Evolutionary conservation across 805 yeast species (phyloP).

Genomic region (Pichia gijzeniarum): DNA sequence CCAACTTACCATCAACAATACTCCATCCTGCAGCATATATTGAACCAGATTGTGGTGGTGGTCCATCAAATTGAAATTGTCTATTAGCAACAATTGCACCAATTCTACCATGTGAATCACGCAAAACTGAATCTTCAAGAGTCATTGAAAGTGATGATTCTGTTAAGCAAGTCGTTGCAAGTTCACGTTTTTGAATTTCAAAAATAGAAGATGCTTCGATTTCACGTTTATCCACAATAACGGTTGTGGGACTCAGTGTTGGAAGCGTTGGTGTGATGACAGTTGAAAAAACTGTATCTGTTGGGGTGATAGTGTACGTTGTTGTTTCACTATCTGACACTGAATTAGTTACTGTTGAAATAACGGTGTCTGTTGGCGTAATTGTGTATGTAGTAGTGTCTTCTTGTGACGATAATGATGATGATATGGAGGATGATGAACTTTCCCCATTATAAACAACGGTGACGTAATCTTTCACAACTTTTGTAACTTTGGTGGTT

Average conservation of each 20-base stretch:
- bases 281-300: conserved; percentile 27
- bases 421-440: conserved; percentile 10
- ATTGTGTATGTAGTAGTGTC: no score
- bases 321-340: conserved; percentile 22
- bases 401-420: conserved; percentile 19
- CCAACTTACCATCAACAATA: conserved; percentile 53
- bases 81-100: conserved; percentile 78
- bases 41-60: conserved; percentile 77
- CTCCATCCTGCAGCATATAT: conserved; percentile 62
- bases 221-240: conserved; percentile 24
- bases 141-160: conserved; percentile 49
- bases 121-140: conserved; percentile 44
- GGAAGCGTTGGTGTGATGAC: conserved; percentile 20
- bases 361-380: no score
- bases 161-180: conserved; percentile 38
- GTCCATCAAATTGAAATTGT: conserved; percentile 77
- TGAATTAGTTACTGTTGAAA: not conserved
- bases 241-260: conserved; percentile 18
- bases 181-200: conserved; percentile 14
- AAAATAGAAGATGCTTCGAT: conserved; percentile 13
- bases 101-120: conserved; percentile 57
- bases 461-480: conserved; percentile 9
- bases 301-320: conserved; percentile 24
- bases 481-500: conserved; percentile 14
- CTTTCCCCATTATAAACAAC: conserved; percentile 1